phyloP scores from a whole-genome alignment of 108 stramenopile species.

The Skeletonema tropicum region DNA sequence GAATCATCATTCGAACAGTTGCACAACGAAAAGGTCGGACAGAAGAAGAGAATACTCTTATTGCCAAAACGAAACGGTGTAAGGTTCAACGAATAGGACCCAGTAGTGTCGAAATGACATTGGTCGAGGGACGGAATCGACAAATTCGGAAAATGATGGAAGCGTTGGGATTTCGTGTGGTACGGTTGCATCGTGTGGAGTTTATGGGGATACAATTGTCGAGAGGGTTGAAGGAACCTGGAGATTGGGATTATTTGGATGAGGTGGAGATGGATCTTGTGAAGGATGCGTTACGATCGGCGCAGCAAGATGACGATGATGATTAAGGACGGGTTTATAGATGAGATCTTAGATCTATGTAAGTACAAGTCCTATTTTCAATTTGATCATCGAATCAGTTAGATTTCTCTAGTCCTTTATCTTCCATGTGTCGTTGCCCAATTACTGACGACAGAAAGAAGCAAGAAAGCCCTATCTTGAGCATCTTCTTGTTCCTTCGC shows the following conservation, averaged over 20 bases:
- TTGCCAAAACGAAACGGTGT: slow-evolving; percentile 66
- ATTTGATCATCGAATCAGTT: too few species aligned
- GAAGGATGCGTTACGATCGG: slow-evolving; percentile 30
- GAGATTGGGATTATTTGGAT: slow-evolving; percentile 65
- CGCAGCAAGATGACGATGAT: background rate
- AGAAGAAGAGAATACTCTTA: too few species aligned
- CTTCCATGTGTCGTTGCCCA: too few species aligned
- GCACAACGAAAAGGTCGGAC: too few species aligned
- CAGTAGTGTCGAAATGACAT: slow-evolving; percentile 54
- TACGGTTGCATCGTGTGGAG: slow-evolving; percentile 59
- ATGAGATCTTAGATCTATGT: background rate
- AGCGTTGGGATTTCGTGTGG: slow-evolving; percentile 66
- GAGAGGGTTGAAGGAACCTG: slow-evolving; percentile 42
- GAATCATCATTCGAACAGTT: too few species aligned
- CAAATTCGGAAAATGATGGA: slow-evolving; percentile 89
- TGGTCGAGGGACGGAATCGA: slow-evolving; percentile 82
- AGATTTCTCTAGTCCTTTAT: background rate
- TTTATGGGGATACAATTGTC: slow-evolving; percentile 58
- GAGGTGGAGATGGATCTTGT: slow-evolving; percentile 58
- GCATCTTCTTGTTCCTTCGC: too few species aligned
- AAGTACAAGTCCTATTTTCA: background rate
- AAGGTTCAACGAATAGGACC: slow-evolving; percentile 27
- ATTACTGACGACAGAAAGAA: too few species aligned
- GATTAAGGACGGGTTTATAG: background rate
- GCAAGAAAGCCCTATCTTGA: too few species aligned